These are phyloP conservation scores for Tremellales sp. DNA, from an alignment of 1,284 basidiomycete genomes.

Conservation along the genomic window DNA sequence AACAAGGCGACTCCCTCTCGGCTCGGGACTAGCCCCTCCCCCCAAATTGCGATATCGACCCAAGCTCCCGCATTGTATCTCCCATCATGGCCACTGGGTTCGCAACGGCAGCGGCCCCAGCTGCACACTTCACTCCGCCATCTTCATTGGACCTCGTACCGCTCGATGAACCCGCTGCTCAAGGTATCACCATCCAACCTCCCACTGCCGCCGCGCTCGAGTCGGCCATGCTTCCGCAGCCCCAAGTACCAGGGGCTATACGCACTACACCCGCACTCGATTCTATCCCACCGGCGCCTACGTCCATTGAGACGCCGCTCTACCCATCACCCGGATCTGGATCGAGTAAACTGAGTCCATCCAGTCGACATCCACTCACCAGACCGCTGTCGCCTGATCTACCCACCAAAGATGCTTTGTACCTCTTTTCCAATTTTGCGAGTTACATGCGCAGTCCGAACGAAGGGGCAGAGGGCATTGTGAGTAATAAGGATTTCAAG, in stretches of 20 bases:
- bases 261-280: background rate
- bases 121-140: too few relatives aligned
- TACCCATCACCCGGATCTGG: background rate
- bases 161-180: background rate
- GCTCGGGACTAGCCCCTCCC: too few relatives aligned
- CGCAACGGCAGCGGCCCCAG: too few relatives aligned
- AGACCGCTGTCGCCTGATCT: constrained; percentile 37
- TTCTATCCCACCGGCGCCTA: too few relatives aligned
- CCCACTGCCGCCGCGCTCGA: background rate
- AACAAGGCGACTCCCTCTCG: too few relatives aligned
- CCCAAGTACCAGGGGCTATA: background rate
- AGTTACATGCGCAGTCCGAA: constrained; percentile 41
- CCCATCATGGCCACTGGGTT: too few relatives aligned
- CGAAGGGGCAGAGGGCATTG: constrained; percentile 30
- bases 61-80: too few relatives aligned
- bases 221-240: background rate
- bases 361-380: constrained; percentile 4
- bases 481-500: constrained; percentile 27
- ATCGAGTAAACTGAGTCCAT: background rate
- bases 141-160: background rate
- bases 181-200: background rate
- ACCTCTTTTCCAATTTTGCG: constrained; percentile 40
- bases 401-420: constrained; percentile 35
- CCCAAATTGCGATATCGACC: too few relatives aligned
- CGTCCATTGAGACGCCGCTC: background rate